Percentiles rank a stretch among this genome's conserved stretches.
These are phyloP conservation scores for Gossypioides kirkii DNA, from an alignment of 345 rosid genomes.

Conservation along the genomic window DNA sequence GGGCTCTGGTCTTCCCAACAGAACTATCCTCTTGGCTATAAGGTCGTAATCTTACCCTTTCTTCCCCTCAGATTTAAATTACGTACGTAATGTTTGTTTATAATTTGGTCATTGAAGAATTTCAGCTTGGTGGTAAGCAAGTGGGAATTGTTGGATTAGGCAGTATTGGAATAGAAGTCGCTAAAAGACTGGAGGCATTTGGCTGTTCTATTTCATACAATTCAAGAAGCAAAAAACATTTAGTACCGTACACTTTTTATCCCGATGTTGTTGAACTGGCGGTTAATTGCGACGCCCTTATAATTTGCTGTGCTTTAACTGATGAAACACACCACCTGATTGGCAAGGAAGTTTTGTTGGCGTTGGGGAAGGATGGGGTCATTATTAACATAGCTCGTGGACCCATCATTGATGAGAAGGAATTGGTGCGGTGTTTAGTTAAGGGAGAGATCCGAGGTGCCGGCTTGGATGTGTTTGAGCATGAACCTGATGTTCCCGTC, in stretches of 20 bases:
- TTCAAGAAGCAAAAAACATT: slow-evolving; percentile 36
- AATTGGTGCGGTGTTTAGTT: slow-evolving; percentile 39
- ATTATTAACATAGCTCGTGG: slow-evolving; percentile 52
- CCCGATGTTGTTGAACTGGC: slow-evolving; percentile 37
- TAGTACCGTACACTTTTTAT: slow-evolving; percentile 33
- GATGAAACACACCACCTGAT: slow-evolving; percentile 49
- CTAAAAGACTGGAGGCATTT: slow-evolving; percentile 43
- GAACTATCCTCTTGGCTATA: slow-evolving; percentile 32
- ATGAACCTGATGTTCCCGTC: slow-evolving; percentile 43
- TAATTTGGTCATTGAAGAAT: neutral
- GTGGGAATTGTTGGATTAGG: slow-evolving; percentile 41
- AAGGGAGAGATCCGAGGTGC: slow-evolving; percentile 49
- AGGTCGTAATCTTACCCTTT: slow-evolving; percentile 20
- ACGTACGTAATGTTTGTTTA: neutral
- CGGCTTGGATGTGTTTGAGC: slow-evolving; percentile 58
- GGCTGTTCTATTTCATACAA: slow-evolving; percentile 43
- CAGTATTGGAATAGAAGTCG: slow-evolving; percentile 35
- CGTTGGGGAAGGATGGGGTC: slow-evolving; percentile 45
- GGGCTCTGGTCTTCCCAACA: slow-evolving; percentile 33
- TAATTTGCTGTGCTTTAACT: slow-evolving; percentile 41
- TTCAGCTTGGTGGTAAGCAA: slow-evolving; percentile 17
- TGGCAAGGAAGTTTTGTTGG: slow-evolving; percentile 35
- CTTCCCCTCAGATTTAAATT: neutral
- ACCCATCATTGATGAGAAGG: slow-evolving; percentile 46
- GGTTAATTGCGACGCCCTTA: slow-evolving; percentile 30